Conservation (phyloP, 2,329 filamentous ascomycete genomes). For the Neodidymelliopsis sp. region DNA sequence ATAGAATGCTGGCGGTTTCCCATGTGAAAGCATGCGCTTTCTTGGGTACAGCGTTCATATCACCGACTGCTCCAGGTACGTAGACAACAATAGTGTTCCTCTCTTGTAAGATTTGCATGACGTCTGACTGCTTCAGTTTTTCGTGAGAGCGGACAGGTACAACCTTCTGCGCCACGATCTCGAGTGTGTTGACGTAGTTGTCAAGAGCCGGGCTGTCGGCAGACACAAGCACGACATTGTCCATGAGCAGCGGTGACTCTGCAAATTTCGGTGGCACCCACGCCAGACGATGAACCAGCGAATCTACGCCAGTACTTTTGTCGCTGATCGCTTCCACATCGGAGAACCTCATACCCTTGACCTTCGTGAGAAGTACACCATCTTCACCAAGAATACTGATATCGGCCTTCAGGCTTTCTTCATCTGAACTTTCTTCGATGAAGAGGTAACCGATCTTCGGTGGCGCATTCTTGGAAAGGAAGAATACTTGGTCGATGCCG, state of each 20-base stretch:
- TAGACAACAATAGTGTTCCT: constrained; percentile 25
- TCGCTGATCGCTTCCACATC: constrained; percentile 48
- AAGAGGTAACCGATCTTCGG: constrained; percentile 50
- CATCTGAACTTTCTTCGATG: constrained; percentile 39
- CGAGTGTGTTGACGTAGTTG: constrained; percentile 28
- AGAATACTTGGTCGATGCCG: constrained; percentile 39
- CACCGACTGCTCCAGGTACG: constrained; percentile 19
- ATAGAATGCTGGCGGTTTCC: constrained; percentile 30
- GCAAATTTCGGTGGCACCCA: constrained; percentile 49
- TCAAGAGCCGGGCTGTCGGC: constrained; percentile 26
- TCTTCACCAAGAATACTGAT: constrained; percentile 38
- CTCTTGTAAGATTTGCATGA: constrained; percentile 9
- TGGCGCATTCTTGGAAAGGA: constrained; percentile 23
- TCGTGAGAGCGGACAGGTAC: constrained; percentile 9
- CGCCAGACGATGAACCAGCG: constrained; percentile 49
- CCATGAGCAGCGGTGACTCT: constrained; percentile 39
- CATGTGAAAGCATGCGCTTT: constrained; percentile 28
- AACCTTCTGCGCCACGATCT: constrained; percentile 3
- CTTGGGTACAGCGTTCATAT: constrained; percentile 13
- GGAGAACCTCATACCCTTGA: constrained; percentile 50
- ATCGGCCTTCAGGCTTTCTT: constrained; percentile 35
- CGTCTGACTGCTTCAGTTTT: constrained; percentile 14
- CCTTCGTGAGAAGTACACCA: constrained; percentile 43
- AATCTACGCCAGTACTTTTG: constrained; percentile 32
- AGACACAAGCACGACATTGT: constrained; percentile 36